Conservation (phyloP, 805 yeast species). For the Suhomyces vadensis region DNA sequence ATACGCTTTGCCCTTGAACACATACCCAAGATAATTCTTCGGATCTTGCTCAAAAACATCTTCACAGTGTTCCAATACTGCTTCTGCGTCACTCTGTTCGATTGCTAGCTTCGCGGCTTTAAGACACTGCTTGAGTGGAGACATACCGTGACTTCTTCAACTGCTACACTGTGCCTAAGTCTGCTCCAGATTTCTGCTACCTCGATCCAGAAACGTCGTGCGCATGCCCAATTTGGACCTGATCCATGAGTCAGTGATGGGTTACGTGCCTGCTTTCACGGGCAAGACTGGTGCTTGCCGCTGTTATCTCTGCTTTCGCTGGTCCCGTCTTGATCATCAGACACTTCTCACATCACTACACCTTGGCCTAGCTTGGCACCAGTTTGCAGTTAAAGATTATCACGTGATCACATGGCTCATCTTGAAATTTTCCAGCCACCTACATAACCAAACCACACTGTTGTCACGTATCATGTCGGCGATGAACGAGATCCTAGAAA, state of each 20-base stretch:
- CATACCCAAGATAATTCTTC: constrained; percentile 58
- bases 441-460: not conserved
- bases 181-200: not conserved
- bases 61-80: constrained; percentile 56
- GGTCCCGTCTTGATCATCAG: too few species aligned
- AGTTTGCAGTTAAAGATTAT: too few species aligned
- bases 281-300: too few species aligned
- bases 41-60: constrained; percentile 19
- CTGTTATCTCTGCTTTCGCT: too few species aligned
- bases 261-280: too few species aligned
- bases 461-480: not conserved
- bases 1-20: constrained; percentile 71
- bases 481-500: constrained; percentile 21
- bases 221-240: not conserved
- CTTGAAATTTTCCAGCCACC: not conserved
- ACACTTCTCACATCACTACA: too few species aligned
- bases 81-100: constrained; percentile 57
- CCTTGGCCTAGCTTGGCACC: too few species aligned
- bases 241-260: too few species aligned
- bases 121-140: constrained; percentile 26
- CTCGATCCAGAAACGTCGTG: not conserved
- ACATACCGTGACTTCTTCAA: not conserved
- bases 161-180: too few species aligned
- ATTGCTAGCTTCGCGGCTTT: constrained; percentile 49
- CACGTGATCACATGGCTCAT: constrained; percentile 1